Evolutionary conservation across 2,329 filamentous ascomycete genomes (phyloP).

Genomic region (Fusarium torulosum): DNA sequence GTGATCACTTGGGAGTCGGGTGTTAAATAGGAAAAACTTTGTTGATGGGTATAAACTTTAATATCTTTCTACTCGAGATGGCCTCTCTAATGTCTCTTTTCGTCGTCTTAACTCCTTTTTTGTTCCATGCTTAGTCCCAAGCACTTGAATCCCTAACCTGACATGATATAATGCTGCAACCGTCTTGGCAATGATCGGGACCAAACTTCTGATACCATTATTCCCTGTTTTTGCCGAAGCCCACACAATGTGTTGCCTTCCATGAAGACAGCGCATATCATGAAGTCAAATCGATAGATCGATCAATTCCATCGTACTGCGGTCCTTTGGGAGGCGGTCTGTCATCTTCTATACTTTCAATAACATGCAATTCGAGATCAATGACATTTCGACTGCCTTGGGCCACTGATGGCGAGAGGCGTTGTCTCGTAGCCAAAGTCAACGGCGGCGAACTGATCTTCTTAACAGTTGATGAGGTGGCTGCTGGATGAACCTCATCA

Average conservation of each 20-base stretch:
- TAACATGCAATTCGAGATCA: constrained; percentile 18
- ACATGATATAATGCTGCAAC: constrained; percentile 5
- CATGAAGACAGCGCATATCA: not conserved
- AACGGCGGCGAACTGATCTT: constrained; percentile 27
- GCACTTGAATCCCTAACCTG: constrained; percentile 1
- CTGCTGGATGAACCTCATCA: not conserved
- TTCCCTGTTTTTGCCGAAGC: not conserved
- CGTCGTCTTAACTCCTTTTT: constrained; percentile 1
- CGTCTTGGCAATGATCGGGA: not conserved
- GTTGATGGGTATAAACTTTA: constrained; percentile 33
- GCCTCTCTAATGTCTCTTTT: constrained; percentile 10
- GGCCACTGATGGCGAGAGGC: not conserved
- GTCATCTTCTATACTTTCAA: constrained; percentile 41
- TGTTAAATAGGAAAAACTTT: constrained; percentile 23
- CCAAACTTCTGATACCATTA: not conserved
- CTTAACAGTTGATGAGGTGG: constrained; percentile 25
- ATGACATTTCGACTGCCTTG: constrained; percentile 4
- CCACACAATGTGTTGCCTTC: not conserved
- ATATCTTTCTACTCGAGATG: constrained; percentile 30
- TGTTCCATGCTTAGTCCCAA: constrained; percentile 7
- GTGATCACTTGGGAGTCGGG: constrained; percentile 30
- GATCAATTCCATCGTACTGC: constrained; percentile 53
- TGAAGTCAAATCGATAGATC: constrained; percentile 38
- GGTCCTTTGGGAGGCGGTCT: constrained; percentile 21
- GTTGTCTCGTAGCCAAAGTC: constrained; percentile 6